These are phyloP conservation scores for Baorangia bicolor DNA, from an alignment of 768 basidiomycete genomes.

Conservation along the genomic window DNA sequence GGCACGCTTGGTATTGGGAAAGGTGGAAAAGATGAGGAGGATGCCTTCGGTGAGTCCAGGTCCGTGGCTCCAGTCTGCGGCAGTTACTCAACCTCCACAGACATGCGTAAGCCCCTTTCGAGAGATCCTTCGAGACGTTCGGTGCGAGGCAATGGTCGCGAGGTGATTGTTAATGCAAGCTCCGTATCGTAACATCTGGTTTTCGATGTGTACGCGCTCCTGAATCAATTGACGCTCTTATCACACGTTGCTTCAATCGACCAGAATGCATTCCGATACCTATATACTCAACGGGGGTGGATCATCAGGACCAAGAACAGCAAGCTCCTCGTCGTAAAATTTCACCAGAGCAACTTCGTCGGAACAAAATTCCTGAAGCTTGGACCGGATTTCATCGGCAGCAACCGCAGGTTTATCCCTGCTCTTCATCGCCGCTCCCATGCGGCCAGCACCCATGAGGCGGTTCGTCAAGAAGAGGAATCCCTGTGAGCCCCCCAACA, in stretches of 20 bases:
- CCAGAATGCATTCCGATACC: constrained; percentile 10
- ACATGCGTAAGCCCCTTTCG: constrained; percentile 74
- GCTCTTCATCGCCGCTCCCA: constrained; percentile 52
- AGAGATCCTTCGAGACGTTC: constrained; percentile 61
- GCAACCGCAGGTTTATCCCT: constrained; percentile 56
- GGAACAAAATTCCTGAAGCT: constrained; percentile 64
- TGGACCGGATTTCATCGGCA: constrained; percentile 60
- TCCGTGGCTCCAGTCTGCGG: neutral
- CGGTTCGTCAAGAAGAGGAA: constrained; percentile 91
- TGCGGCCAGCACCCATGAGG: constrained; percentile 69
- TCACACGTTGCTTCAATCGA: constrained; percentile 9
- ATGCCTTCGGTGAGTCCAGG: constrained; percentile 79
- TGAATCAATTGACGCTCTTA: neutral
- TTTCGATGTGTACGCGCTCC: constrained; percentile 7
- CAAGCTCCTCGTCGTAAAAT: constrained; percentile 77
- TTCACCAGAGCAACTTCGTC: constrained; percentile 49
- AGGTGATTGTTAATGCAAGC: constrained; percentile 56
- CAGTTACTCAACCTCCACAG: constrained; percentile 26
- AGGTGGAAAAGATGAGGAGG: constrained; percentile 80
- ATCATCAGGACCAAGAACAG: constrained; percentile 44
- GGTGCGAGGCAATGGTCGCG: constrained; percentile 68
- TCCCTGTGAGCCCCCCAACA: constrained; percentile 73
- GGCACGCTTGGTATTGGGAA: constrained; percentile 72
- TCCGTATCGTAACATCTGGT: constrained; percentile 34
- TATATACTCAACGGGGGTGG: constrained; percentile 47